Conservation (phyloP, 345 rosid species). For the Heritiera littoralis region DNA sequence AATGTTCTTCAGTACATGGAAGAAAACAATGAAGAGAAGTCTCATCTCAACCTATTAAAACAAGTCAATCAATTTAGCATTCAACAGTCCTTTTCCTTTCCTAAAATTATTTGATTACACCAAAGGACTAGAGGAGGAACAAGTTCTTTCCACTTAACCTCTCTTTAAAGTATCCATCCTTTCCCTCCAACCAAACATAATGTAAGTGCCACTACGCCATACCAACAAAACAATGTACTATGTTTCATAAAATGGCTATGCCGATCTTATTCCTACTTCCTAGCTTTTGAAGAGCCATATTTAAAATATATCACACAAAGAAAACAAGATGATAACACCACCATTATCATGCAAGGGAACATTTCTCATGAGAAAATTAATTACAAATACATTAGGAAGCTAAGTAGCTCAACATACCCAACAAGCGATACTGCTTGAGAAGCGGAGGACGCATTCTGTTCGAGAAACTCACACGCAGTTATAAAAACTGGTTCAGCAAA, state of each 20-base stretch:
- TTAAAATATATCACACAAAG: not conserved
- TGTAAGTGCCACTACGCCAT: not conserved
- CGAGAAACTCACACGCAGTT: constrained; percentile 92
- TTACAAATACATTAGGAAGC: not conserved
- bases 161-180: not conserved
- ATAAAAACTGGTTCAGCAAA: constrained; percentile 92
- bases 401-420: constrained; percentile 54
- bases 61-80: constrained; percentile 3
- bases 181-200: constrained; percentile 6
- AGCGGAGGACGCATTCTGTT: constrained; percentile 81
- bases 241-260: not conserved
- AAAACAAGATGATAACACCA: not conserved
- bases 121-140: not conserved
- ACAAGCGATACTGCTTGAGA: constrained; percentile 77
- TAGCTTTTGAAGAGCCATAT: too few relatives aligned
- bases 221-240: not conserved
- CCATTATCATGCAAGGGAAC: not conserved
- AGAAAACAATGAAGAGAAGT: not conserved
- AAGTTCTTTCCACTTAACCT: not conserved
- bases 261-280: too few relatives aligned
- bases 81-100: not conserved
- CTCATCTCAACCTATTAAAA: not conserved
- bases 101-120: not conserved
- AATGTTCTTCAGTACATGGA: not conserved
- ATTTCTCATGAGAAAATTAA: not conserved